phyloP scores from a whole-genome alignment of 192 early-diverging fungal species.

The Gryganskiella cystojenkinii region DNA sequence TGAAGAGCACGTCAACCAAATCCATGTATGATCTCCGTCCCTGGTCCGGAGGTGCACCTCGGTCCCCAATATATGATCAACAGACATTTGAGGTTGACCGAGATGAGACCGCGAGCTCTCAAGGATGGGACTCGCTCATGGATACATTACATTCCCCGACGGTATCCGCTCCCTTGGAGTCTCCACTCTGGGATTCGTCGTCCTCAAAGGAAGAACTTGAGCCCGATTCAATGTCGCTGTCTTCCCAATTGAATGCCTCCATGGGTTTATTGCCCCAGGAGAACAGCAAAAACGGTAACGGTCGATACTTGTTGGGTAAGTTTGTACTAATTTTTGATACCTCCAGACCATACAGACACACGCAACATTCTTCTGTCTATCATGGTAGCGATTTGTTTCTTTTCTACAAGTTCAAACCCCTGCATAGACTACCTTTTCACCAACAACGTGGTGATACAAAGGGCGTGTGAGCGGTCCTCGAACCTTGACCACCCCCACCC shows the following conservation, averaged over 20 bases:
- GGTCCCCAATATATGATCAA: slow-evolving; percentile 20
- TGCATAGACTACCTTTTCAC: no score
- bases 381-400: no score
- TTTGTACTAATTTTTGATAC: not conserved
- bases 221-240: slow-evolving; percentile 4
- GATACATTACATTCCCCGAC: slow-evolving; percentile 39
- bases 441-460: no score
- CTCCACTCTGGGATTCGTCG: slow-evolving; percentile 6
- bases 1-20: slow-evolving; percentile 38
- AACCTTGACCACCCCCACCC: no score
- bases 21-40: slow-evolving; percentile 51
- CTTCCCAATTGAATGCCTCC: not conserved
- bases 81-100: slow-evolving; percentile 23
- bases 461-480: no score
- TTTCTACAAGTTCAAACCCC: no score
- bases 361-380: not conserved
- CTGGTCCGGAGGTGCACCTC: slow-evolving; percentile 26
- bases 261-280: not conserved
- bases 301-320: slow-evolving; percentile 44
- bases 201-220: slow-evolving; percentile 19
- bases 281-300: slow-evolving; percentile 34
- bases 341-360: not conserved
- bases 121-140: slow-evolving; percentile 43
- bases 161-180: slow-evolving; percentile 11
- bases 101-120: slow-evolving; percentile 33